These are phyloP conservation scores for Russula emetica DNA, from an alignment of 768 basidiomycete species.

Conservation along the genomic window DNA sequence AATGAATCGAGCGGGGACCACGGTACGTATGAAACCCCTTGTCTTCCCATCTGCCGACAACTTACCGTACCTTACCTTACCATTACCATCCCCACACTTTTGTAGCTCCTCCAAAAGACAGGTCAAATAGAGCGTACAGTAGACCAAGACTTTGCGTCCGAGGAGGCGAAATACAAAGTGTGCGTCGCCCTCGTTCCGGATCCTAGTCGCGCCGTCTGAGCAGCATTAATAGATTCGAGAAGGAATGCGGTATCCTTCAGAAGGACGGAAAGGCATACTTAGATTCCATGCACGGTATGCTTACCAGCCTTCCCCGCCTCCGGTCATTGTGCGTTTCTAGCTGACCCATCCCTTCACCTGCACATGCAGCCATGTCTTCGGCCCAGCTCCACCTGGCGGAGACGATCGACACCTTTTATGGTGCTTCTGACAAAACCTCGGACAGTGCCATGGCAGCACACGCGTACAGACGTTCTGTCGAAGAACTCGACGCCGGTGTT, in stretches of 20 bases:
- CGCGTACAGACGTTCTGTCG: slow-evolving; percentile 91
- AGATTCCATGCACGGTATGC: slow-evolving; percentile 87
- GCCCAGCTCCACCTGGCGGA: slow-evolving; percentile 93
- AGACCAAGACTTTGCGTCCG: slow-evolving; percentile 88
- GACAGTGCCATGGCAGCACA: slow-evolving; percentile 97
- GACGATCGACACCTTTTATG: slow-evolving; percentile 90
- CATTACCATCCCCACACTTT: neutral
- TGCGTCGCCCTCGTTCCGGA: slow-evolving; percentile 41
- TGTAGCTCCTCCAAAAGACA: slow-evolving; percentile 91
- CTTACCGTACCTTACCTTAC: slow-evolving; percentile 19
- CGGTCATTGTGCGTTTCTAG: neutral
- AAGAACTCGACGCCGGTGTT: slow-evolving; percentile 85
- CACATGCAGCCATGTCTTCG: slow-evolving; percentile 74
- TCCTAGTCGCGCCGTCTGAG: slow-evolving; percentile 5
- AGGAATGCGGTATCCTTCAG: slow-evolving; percentile 88
- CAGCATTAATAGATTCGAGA: slow-evolving; percentile 69
- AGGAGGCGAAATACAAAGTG: slow-evolving; percentile 88
- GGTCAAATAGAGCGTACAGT: slow-evolving; percentile 96
- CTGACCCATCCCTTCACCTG: neutral
- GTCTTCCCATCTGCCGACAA: slow-evolving; percentile 12
- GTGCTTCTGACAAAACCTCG: slow-evolving; percentile 73
- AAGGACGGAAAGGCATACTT: slow-evolving; percentile 94
- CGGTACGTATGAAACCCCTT: slow-evolving; percentile 45
- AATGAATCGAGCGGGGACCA: slow-evolving; percentile 86
- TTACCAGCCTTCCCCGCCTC: slow-evolving; percentile 1